Base-by-base conservation (phyloP, 1,284 basidiomycete species). In the Cryptococcus maquisensis region DNA sequence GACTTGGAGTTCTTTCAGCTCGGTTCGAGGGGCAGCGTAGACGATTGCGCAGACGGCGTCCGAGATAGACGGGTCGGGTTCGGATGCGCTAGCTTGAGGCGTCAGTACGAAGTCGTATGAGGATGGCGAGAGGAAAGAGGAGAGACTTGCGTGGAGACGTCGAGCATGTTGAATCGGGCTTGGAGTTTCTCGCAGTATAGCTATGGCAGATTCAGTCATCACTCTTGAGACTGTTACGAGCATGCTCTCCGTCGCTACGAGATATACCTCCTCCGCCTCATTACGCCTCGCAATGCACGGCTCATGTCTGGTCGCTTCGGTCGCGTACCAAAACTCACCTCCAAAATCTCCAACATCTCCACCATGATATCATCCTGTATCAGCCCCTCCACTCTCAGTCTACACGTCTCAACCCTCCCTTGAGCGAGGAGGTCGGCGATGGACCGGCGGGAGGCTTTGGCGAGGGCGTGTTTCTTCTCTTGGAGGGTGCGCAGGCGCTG, bases 161-260 rank as follows among this genome's bases (percentile, higher is more conserved):
- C 95, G 50, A 98, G 81, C 18, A 98, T 77, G 8, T 90, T 89
- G 68, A 98, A 98, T 32, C 95, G 83, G 5, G 94, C 90, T 23
- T 94, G 81, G n/a, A 98, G 77, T 18, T 93, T 83, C 71, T 98
- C 95, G 59, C 86, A 86, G 72, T 97, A 98, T 9, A 98, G 82
- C 78, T 77, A 51, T 40, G n/a, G n/a, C n/a, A n/a, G n/a, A 26
- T 35, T n/a, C 2, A 15, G 4, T 18, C 26, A 39, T 15, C 21
- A 37, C 20, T 46, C 21, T 16, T 8, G n/a, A 15, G 15, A 28
- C 13, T n/a, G n/a, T n/a, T n/a, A n/a, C n/a, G n/a, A n/a, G n/a
- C n/a, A n/a, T n/a, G n/a, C n/a, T 47, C 40, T 18, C n/a, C 23
- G 23, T 15, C 21, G 23, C 18, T 36, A n/a, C 21, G n/a, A n/a